Percentiles rank a stretch among this genome's conserved stretches.
These are phyloP conservation scores for Amphirosellinia nigrospora DNA, from an alignment of 495 filamentous ascomycete genomes.

Conservation along the genomic window DNA sequence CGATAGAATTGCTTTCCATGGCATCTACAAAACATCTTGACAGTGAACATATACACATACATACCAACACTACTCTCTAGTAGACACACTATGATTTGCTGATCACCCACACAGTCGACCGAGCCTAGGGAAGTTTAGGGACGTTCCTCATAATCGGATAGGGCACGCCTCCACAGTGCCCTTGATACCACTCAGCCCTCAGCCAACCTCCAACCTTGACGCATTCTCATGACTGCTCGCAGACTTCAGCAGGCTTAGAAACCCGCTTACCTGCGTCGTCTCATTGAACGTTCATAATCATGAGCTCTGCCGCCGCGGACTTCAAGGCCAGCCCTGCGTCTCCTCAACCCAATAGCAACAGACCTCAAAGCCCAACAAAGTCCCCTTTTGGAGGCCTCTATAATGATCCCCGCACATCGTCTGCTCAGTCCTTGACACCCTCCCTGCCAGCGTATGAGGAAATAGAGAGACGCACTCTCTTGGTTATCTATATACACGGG, in stretches of 20 bases:
- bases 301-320: slow-evolving; percentile 19
- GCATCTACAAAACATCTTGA: not conserved
- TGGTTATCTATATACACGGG: slow-evolving; percentile 88
- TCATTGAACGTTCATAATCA: not conserved
- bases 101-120: not conserved
- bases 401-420: slow-evolving; percentile 65
- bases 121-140: no score
- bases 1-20: not conserved
- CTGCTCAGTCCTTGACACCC: slow-evolving; percentile 66
- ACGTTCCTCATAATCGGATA: not conserved
- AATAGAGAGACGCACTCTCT: slow-evolving; percentile 62
- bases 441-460: slow-evolving; percentile 47
- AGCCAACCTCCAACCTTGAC: not conserved
- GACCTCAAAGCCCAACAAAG: not conserved
- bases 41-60: not conserved
- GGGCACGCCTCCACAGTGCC: not conserved
- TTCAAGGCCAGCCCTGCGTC: slow-evolving; percentile 7
- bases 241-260: not conserved
- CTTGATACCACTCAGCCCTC: not conserved
- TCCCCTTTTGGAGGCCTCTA: slow-evolving; percentile 22
- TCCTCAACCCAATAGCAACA: not conserved
- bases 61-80: slow-evolving; percentile 1
- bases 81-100: not conserved
- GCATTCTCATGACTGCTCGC: not conserved
- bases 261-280: not conserved